Percentiles rank a stretch among this genome's conserved stretches.
Evolutionary conservation across 2,329 filamentous ascomycete genomes (phyloP).

Genomic region (Neofusicoccum umdonicola): DNA sequence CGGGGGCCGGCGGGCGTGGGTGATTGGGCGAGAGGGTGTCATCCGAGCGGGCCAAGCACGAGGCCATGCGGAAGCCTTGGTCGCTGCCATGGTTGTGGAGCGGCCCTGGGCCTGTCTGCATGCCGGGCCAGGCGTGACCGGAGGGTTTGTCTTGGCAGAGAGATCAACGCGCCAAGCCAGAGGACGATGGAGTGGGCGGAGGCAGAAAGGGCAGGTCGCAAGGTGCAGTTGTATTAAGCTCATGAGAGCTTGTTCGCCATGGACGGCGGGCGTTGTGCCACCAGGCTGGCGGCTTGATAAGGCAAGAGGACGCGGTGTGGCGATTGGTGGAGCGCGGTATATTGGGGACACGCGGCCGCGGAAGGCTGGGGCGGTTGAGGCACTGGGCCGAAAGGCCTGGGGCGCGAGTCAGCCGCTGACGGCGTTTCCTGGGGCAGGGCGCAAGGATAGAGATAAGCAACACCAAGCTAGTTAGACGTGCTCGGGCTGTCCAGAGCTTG

Average conservation of each 20-base stretch:
- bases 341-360: slow-evolving; percentile 10
- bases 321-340: slow-evolving; percentile 12
- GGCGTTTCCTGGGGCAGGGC: background rate
- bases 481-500: background rate
- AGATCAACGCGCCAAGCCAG: slow-evolving; percentile 1
- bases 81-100: background rate
- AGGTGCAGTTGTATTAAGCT: slow-evolving; percentile 14
- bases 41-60: slow-evolving; percentile 10
- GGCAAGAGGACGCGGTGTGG: background rate
- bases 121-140: background rate
- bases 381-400: background rate
- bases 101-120: background rate
- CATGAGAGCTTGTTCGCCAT: background rate
- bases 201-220: slow-evolving; percentile 15
- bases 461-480: slow-evolving; percentile 2
- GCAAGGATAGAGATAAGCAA: slow-evolving; percentile 15
- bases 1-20: background rate
- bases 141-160: background rate
- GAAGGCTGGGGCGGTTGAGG: background rate
- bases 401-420: slow-evolving; percentile 17
- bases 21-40: slow-evolving; percentile 11
- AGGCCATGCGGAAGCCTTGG: background rate
- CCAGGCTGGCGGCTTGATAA: background rate
- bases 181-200: background rate
- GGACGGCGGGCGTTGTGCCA: background rate